Evolutionary conservation across 2,329 filamentous ascomycete species (phyloP).

Genomic region (Parasarocladium wereldwijsianum): DNA sequence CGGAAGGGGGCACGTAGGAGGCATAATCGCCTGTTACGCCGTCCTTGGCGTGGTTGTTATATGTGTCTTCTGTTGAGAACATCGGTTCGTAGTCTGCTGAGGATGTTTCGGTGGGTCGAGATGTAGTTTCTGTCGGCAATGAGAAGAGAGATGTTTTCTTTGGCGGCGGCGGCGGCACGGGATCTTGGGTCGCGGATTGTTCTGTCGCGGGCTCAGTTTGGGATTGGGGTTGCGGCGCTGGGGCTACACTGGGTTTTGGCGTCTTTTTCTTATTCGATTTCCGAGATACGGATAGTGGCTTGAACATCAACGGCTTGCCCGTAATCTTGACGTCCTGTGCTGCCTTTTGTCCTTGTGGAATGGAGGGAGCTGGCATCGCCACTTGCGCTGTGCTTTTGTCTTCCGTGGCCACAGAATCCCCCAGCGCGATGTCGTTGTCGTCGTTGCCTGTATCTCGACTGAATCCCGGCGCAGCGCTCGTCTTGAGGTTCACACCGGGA

Average conservation of each 20-base stretch:
- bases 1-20: slow-evolving; percentile 5
- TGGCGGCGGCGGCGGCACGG: slow-evolving; percentile 15
- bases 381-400: too few relatives aligned
- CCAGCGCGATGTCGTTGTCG: slow-evolving; percentile 9
- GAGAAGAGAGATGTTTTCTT: slow-evolving; percentile 58
- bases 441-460: slow-evolving; percentile 35
- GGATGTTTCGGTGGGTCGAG: slow-evolving; percentile 11
- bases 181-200: not conserved
- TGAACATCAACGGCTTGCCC: slow-evolving; percentile 77
- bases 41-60: slow-evolving; percentile 14
- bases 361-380: slow-evolving; percentile 28
- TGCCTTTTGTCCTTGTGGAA: slow-evolving; percentile 40
- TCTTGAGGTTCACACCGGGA: slow-evolving; percentile 54
- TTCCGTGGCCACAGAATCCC: slow-evolving; percentile 24
- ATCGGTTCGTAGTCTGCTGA: slow-evolving; percentile 33
- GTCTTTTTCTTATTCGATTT: slow-evolving; percentile 57
- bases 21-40: slow-evolving; percentile 15
- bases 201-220: slow-evolving; percentile 1
- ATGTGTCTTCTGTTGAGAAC: slow-evolving; percentile 22
- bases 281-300: slow-evolving; percentile 70
- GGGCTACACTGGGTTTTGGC: slow-evolving; percentile 16
- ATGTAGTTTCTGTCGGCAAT: slow-evolving; percentile 29
- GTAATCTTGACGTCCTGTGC: slow-evolving; percentile 53
- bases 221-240: slow-evolving; percentile 8
- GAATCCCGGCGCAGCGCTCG: slow-evolving; percentile 71